Evolutionary conservation across 1,284 basidiomycete species (phyloP).

Genomic region (Fomitopsis betulina): DNA sequence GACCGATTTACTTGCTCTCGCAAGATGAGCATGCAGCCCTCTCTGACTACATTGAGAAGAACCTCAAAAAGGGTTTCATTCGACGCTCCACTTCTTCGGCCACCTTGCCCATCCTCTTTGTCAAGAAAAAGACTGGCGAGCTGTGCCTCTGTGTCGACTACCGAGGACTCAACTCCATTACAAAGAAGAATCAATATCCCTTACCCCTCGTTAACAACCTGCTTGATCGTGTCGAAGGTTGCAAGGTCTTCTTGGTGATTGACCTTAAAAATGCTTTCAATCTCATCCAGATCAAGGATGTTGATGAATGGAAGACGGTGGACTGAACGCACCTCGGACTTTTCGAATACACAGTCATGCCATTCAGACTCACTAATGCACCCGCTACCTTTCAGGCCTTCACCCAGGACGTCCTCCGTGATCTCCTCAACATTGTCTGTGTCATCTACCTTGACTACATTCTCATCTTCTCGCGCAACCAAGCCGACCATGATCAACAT

Average conservation of each 20-base stretch:
- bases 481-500: conserved; percentile 13
- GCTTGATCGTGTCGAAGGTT: conserved; percentile 6
- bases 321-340: conserved; percentile 7
- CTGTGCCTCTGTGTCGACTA: conserved; percentile 38
- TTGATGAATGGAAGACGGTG: too few relatives aligned
- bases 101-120: too few relatives aligned
- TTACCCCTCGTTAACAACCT: conserved; percentile 6
- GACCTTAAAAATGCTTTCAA: background rate
- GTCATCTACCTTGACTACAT: too few relatives aligned
- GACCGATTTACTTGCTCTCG: conserved; percentile 22
- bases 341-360: conserved; percentile 14
- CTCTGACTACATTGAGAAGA: too few relatives aligned
- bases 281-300: too few relatives aligned
- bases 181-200: conserved; percentile 9
- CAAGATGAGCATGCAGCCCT: conserved; percentile 21
- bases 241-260: background rate
- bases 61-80: too few relatives aligned
- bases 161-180: too few relatives aligned
- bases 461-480: conserved; percentile 16
- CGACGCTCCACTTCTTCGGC: too few relatives aligned
- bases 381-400: conserved; percentile 15
- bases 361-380: conserved; percentile 11
- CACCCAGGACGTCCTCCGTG: conserved; percentile 20
- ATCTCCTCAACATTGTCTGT: too few relatives aligned
- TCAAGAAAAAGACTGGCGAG: too few relatives aligned